A percentile compares a stretch with the other conserved stretches of the same genome.
phyloP scores from a whole-genome alignment of 345 rosid species.

The Heritiera fomes region DNA sequence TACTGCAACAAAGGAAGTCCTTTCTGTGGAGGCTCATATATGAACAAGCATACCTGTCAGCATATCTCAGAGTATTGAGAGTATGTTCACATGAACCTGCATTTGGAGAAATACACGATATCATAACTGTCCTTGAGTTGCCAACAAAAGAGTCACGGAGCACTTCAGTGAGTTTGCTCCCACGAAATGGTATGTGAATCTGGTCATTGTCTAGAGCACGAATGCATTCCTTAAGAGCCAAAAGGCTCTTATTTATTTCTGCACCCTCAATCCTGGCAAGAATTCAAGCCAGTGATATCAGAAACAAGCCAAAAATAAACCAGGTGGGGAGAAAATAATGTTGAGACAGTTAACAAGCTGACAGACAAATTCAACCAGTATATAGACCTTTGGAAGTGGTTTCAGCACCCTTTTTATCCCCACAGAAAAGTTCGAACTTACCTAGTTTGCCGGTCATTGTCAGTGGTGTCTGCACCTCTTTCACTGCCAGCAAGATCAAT shows the following conservation, averaged over 20 bases:
- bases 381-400: constrained; percentile 13
- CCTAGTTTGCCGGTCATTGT: constrained; percentile 98
- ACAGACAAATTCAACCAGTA: neutral
- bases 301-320: neutral
- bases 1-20: constrained; percentile 2
- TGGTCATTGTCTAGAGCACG: constrained; percentile 97
- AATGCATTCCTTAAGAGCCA: constrained; percentile 97
- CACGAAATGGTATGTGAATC: constrained; percentile 93
- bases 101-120: constrained; percentile 95
- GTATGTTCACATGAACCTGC: constrained; percentile 97
- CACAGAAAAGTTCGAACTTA: constrained; percentile 22
- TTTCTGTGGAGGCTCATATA: constrained; percentile 16
- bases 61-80: constrained; percentile 92
- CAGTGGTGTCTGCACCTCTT: constrained; percentile 99
- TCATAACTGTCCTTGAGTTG: constrained; percentile 93
- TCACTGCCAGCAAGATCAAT: constrained; percentile 99
- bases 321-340: neutral
- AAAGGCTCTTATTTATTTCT: constrained; percentile 90
- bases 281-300: constrained; percentile 1
- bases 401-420: neutral
- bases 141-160: constrained; percentile 97
- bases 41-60: constrained; percentile 66
- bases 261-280: constrained; percentile 88
- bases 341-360: neutral
- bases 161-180: constrained; percentile 96